Evolutionary conservation across 768 basidiomycete species (phyloP).

Genomic region (Pilatotrama ljubarskyi): DNA sequence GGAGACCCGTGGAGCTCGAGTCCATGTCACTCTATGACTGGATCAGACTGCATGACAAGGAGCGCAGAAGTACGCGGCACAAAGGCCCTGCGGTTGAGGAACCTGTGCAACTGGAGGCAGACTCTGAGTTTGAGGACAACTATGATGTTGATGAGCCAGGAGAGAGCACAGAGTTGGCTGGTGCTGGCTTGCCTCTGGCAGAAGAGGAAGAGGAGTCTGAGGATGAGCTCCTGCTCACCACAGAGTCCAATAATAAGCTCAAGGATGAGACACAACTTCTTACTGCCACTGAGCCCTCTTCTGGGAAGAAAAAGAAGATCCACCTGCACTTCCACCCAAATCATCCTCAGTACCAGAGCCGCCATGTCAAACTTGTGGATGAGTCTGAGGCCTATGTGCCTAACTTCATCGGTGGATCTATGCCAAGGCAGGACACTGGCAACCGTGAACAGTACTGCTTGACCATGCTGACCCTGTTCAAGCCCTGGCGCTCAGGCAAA

Average conservation of each 20-base stretch:
- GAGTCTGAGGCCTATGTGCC: background rate
- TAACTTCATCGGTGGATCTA: background rate
- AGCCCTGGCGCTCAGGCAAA: background rate
- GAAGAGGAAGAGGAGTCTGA: background rate
- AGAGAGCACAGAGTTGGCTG: background rate
- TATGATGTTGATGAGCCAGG: background rate
- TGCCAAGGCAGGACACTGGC: background rate
- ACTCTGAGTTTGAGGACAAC: background rate
- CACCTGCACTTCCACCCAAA: too few species aligned
- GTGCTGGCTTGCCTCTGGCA: too few species aligned
- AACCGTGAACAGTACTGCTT: background rate
- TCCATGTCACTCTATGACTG: background rate
- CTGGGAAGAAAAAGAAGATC: too few species aligned
- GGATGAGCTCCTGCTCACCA: background rate
- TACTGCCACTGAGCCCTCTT: too few species aligned
- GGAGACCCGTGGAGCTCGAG: constrained; percentile 1
- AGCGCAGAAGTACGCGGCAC: background rate
- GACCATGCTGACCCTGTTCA: background rate
- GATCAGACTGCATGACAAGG: background rate
- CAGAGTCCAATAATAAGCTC: background rate
- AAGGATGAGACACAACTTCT: too few species aligned
- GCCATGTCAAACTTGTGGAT: background rate
- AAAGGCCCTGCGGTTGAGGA: background rate
- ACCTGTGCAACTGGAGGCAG: background rate
- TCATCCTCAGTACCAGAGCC: background rate